These are phyloP conservation scores for Hericium rajendrae DNA, from an alignment of 768 basidiomycete genomes.

Conservation along the genomic window DNA sequence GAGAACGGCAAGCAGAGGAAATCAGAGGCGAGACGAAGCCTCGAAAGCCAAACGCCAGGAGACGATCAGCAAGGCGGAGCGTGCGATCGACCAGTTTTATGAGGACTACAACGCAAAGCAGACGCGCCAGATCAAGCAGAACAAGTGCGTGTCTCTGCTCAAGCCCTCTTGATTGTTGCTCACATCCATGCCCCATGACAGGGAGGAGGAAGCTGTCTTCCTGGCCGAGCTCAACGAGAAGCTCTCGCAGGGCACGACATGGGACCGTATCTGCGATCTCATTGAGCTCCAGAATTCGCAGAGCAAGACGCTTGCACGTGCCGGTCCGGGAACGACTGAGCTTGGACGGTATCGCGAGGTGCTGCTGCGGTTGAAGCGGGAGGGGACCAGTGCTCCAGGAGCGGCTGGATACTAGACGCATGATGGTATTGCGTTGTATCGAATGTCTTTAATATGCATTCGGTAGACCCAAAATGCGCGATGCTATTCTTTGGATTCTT, in stretches of 20 bases:
- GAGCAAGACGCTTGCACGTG: constrained; percentile 88
- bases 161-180: not conserved
- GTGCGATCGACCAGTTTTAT: constrained; percentile 84
- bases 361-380: constrained; percentile 76
- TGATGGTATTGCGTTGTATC: not conserved
- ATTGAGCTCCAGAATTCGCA: constrained; percentile 93
- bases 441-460: too few relatives aligned
- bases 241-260: constrained; percentile 85
- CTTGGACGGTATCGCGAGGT: constrained; percentile 89
- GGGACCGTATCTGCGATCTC: constrained; percentile 84
- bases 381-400: constrained; percentile 86
- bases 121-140: constrained; percentile 83
- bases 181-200: constrained; percentile 22
- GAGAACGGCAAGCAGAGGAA: constrained; percentile 75
- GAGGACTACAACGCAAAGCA: constrained; percentile 83
- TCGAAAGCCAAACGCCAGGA: constrained; percentile 73
- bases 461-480: too few relatives aligned
- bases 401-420: constrained; percentile 77
- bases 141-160: constrained; percentile 63
- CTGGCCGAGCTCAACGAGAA: constrained; percentile 60
- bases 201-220: constrained; percentile 83
- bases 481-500: too few relatives aligned
- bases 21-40: constrained; percentile 77
- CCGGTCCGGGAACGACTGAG: constrained; percentile 83
- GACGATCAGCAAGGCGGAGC: constrained; percentile 75